A percentile compares a stretch with the other conserved stretches of the same genome.
Conservation (phyloP, 179 eudicot genomes). For the Spergularia azorica region DNA sequence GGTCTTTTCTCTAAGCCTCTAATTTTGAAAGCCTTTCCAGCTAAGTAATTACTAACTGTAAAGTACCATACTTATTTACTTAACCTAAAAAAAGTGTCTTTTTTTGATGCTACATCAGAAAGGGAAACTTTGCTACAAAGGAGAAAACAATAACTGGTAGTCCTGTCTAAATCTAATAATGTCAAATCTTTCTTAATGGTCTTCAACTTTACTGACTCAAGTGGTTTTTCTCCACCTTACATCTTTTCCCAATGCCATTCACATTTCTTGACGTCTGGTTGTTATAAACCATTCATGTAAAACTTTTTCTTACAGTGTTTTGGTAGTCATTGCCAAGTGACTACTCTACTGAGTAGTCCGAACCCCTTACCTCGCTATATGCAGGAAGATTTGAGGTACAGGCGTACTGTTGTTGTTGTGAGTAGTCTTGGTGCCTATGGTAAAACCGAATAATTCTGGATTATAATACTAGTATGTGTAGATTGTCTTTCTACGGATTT, state of each 20-base stretch:
- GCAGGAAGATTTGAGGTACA: no score
- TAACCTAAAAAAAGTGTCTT: constrained; percentile 11
- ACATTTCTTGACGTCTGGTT: no score
- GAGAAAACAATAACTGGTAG: constrained; percentile 12
- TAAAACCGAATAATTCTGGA: no score
- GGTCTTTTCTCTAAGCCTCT: not conserved
- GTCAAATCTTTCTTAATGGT: constrained; percentile 22
- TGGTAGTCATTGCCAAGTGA: not conserved
- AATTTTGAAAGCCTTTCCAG: constrained; percentile 24
- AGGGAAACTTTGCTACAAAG: constrained; percentile 22
- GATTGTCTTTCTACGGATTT: not conserved
- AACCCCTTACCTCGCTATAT: no score
- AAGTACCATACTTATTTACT: constrained; percentile 11
- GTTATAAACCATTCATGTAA: no score
- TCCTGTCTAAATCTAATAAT: constrained; percentile 30
- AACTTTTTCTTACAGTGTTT: not conserved
- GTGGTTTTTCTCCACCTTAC: constrained; percentile 12
- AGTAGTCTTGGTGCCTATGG: no score
- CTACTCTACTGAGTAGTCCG: no score
- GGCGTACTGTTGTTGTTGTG: no score
- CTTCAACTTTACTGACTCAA: not conserved
- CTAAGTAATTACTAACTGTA: constrained; percentile 23
- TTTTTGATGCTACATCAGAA: constrained; percentile 21
- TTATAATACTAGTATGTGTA: not conserved
- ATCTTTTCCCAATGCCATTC: constrained; percentile 11